phyloP scores from a whole-genome alignment of 495 filamentous ascomycete genomes.

The Terfezia claveryi region DNA sequence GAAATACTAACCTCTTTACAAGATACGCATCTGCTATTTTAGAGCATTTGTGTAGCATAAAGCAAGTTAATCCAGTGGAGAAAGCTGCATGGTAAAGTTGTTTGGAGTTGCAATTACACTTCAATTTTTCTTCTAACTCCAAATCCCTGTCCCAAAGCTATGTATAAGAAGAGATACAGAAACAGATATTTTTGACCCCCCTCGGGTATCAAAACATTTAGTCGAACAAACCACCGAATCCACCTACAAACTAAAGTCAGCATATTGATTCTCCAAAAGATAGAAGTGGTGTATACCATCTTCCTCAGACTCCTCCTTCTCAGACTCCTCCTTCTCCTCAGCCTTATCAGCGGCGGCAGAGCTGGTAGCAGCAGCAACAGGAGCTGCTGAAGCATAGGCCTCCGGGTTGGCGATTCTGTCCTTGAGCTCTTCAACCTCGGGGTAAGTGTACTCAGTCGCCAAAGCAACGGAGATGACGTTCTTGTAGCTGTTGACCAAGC shows the following conservation, averaged over 20 bases:
- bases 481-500: constrained; percentile 91
- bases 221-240: constrained; percentile 50
- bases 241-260: constrained; percentile 26
- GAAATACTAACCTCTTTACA: constrained; percentile 26
- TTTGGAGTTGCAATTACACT: constrained; percentile 1
- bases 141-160: constrained; percentile 10
- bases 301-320: constrained; percentile 40
- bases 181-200: constrained; percentile 17
- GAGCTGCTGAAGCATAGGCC: constrained; percentile 64
- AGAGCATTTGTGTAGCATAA: neutral
- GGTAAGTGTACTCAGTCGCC: constrained; percentile 81
- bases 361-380: constrained; percentile 34
- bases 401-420: constrained; percentile 98
- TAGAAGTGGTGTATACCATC: constrained; percentile 24
- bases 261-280: neutral
- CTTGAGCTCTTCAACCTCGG: constrained; percentile 90
- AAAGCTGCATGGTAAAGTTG: no score
- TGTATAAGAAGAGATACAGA: constrained; percentile 19
- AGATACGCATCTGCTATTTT: constrained; percentile 14
- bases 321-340: constrained; percentile 30
- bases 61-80: no score
- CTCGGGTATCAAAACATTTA: constrained; percentile 8
- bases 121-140: constrained; percentile 19
- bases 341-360: constrained; percentile 28
- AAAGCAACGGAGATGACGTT: constrained; percentile 78